These are phyloP conservation scores for Neurospora hispaniola DNA, from an alignment of 495 filamentous ascomycete species.

Conservation along the genomic window DNA sequence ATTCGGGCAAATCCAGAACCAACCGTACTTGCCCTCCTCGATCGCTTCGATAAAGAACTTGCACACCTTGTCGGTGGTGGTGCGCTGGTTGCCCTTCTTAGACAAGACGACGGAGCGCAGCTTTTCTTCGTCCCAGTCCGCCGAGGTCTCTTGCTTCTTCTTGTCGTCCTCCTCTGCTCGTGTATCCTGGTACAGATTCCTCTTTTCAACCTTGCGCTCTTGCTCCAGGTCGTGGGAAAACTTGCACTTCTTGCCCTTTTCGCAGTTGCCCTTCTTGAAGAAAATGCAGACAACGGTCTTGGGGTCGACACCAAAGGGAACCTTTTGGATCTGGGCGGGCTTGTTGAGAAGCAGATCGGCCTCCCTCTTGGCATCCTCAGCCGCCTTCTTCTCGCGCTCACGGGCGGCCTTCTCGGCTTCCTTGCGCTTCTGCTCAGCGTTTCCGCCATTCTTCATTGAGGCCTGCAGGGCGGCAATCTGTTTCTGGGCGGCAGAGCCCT, in stretches of 20 bases:
- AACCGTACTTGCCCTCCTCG: constrained; percentile 96
- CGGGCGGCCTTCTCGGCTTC: constrained; percentile 78
- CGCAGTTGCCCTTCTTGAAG: constrained; percentile 92
- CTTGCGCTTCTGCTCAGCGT: constrained; percentile 75
- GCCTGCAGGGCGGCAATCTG: constrained; percentile 72
- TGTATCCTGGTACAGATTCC: constrained; percentile 80
- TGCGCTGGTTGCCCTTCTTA: constrained; percentile 95
- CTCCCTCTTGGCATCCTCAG: constrained; percentile 68
- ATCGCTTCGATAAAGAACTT: constrained; percentile 98
- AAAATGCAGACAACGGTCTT: constrained; percentile 97
- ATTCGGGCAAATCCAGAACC: constrained; percentile 98
- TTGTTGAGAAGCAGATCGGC: constrained; percentile 81
- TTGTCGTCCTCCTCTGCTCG: constrained; percentile 63
- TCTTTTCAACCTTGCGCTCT: constrained; percentile 87
- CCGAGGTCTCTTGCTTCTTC: constrained; percentile 88
- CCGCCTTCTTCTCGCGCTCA: constrained; percentile 72
- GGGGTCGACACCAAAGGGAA: constrained; percentile 93
- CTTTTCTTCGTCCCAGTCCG: constrained; percentile 96
- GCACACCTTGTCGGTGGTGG: constrained; percentile 97
- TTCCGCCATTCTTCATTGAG: constrained; percentile 59
- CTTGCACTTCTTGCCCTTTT: constrained; percentile 97
- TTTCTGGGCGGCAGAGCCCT: constrained; percentile 80
- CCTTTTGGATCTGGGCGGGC: constrained; percentile 89
- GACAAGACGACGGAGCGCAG: constrained; percentile 78
- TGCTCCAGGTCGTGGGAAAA: constrained; percentile 86